Evolutionary conservation across 2,329 filamentous ascomycete genomes (phyloP).

Genomic region (Amylocarpus encephaloides): DNA sequence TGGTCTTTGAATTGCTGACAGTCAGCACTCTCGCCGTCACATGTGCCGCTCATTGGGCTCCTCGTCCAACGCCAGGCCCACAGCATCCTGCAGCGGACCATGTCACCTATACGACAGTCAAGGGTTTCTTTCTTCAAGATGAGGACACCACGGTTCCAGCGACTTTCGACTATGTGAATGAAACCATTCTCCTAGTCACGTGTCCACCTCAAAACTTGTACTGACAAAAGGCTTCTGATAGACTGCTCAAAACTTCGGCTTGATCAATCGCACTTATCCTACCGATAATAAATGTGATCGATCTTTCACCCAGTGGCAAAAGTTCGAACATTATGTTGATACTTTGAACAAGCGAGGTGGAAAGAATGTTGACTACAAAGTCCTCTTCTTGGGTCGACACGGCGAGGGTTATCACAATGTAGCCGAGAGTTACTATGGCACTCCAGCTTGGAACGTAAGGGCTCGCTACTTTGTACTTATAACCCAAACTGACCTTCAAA

Average conservation of each 20-base stretch:
- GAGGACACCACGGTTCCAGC: slow-evolving; percentile 47
- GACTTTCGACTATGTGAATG: slow-evolving; percentile 57
- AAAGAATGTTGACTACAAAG: slow-evolving; percentile 52
- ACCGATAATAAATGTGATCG: slow-evolving; percentile 41
- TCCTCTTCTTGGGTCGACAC: slow-evolving; percentile 50
- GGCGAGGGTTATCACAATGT: slow-evolving; percentile 44
- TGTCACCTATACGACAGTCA: slow-evolving; percentile 54
- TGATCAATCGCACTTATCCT: slow-evolving; percentile 56
- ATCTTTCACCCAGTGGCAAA: slow-evolving; percentile 54
- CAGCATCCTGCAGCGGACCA: slow-evolving; percentile 23
- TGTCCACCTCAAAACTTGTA: background rate
- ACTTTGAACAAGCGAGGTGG: slow-evolving; percentile 43
- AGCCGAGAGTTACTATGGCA: slow-evolving; percentile 61
- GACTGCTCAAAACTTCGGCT: slow-evolving; percentile 57
- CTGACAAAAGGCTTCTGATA: slow-evolving; percentile 27
- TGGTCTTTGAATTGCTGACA: background rate
- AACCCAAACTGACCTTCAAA: background rate
- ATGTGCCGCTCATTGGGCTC: background rate
- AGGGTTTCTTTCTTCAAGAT: slow-evolving; percentile 60
- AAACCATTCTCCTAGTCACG: background rate
- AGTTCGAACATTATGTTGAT: slow-evolving; percentile 53
- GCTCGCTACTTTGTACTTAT: background rate
- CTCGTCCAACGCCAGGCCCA: background rate
- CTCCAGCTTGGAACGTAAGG: slow-evolving; percentile 60
- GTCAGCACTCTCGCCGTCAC: slow-evolving; percentile 1